Percentiles rank a stretch among this genome's conserved stretches.
These are phyloP conservation scores for Austroboletus niveus DNA, from an alignment of 1,284 basidiomycete genomes.

Conservation along the genomic window DNA sequence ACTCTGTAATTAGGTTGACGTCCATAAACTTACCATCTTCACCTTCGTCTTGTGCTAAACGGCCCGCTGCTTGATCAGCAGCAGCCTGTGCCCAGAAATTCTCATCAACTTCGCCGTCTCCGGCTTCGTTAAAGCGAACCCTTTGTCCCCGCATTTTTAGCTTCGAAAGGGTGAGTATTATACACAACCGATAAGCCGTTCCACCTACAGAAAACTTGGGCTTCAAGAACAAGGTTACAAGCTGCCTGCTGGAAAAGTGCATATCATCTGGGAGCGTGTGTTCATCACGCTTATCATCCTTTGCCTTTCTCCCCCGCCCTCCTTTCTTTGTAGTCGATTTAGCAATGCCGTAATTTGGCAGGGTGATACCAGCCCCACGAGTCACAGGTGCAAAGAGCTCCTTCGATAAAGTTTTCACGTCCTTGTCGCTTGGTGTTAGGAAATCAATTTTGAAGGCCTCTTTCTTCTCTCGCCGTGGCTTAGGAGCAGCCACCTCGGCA, in stretches of 20 bases:
- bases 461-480: slow-evolving; percentile 74
- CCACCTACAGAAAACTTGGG: slow-evolving; percentile 84
- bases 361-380: slow-evolving; percentile 62
- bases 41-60: slow-evolving; percentile 51
- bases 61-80: slow-evolving; percentile 69
- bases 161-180: slow-evolving; percentile 39
- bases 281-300: slow-evolving; percentile 67
- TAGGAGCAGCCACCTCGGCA: slow-evolving; percentile 46
- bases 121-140: slow-evolving; percentile 53
- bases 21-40: slow-evolving; percentile 54
- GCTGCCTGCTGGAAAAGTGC: slow-evolving; percentile 90
- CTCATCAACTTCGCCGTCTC: slow-evolving; percentile 86
- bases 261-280: slow-evolving; percentile 94
- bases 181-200: background rate
- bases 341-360: slow-evolving; percentile 47
- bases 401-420: slow-evolving; percentile 71
- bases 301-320: slow-evolving; percentile 43
- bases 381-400: slow-evolving; percentile 80
- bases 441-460: slow-evolving; percentile 91
- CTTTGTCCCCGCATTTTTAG: slow-evolving; percentile 77
- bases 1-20: background rate
- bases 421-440: slow-evolving; percentile 56
- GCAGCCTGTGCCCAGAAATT: slow-evolving; percentile 95
- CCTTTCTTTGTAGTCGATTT: slow-evolving; percentile 49
- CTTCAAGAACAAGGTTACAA: slow-evolving; percentile 93